Evolutionary conservation across 805 yeast species (phyloP).

Genomic region (Candida boleticola): DNA sequence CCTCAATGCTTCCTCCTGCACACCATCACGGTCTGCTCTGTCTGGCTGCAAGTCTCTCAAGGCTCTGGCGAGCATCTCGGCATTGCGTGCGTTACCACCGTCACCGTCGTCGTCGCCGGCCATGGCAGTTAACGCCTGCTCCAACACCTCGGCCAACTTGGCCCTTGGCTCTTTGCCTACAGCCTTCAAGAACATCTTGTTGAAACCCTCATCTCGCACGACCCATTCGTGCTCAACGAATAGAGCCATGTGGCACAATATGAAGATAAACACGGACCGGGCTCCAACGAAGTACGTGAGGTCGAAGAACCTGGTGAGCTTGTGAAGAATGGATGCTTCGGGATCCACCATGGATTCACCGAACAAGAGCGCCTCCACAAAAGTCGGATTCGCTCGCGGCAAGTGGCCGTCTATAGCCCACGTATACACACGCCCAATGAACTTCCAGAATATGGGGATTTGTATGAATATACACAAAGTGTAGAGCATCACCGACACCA

Average conservation of each 20-base stretch:
- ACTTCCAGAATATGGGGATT: constrained; percentile 58
- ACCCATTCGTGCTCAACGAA: constrained; percentile 70
- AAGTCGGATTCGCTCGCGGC: constrained; percentile 34
- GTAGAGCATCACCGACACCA: constrained; percentile 29
- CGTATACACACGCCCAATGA: constrained; percentile 52
- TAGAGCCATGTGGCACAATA: constrained; percentile 43
- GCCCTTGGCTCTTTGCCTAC: constrained; percentile 57
- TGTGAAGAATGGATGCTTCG: constrained; percentile 8
- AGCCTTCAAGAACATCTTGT: constrained; percentile 52
- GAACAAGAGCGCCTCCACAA: constrained; percentile 34
- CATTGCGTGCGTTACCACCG: constrained; percentile 13
- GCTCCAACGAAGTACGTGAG: constrained; percentile 38
- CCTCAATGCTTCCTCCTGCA: neutral
- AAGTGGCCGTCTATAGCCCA: constrained; percentile 55
- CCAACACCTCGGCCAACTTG: constrained; percentile 37
- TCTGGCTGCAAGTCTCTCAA: neutral
- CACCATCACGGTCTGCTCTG: neutral
- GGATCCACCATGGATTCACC: constrained; percentile 20
- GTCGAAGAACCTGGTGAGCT: constrained; percentile 18
- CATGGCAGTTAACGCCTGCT: constrained; percentile 18
- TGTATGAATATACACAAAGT: constrained; percentile 46
- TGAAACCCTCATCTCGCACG: constrained; percentile 65
- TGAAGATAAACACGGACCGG: constrained; percentile 38
- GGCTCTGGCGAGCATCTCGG: constrained; percentile 2
- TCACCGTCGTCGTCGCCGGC: constrained; percentile 15